Evolutionary conservation across 345 rosid species (phyloP).

Genomic region (Clarkia xantiana): DNA sequence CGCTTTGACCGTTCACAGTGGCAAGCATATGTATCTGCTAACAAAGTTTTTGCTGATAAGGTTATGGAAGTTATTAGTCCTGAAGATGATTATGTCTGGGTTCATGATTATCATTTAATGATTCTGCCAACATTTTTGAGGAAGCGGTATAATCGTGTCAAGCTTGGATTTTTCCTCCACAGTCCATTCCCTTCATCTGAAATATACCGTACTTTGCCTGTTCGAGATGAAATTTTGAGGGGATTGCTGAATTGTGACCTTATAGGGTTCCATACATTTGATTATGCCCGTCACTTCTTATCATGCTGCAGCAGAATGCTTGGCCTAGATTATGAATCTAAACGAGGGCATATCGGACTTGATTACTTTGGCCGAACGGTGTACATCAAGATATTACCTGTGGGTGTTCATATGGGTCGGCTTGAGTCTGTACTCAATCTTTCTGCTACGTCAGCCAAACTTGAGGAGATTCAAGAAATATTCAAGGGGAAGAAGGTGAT

Average conservation of each 20-base stretch:
- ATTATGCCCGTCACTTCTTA: slow-evolving; percentile 62
- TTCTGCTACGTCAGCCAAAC: slow-evolving; percentile 38
- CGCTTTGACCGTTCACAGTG: slow-evolving; percentile 59
- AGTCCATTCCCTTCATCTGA: slow-evolving; percentile 76
- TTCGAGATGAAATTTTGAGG: slow-evolving; percentile 48
- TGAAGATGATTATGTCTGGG: slow-evolving; percentile 62
- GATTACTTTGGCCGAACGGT: slow-evolving; percentile 79
- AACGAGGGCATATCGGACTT: slow-evolving; percentile 72
- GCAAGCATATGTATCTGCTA: slow-evolving; percentile 66
- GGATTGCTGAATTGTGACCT: slow-evolving; percentile 60
- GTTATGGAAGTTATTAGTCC: slow-evolving; percentile 69
- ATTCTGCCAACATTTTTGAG: slow-evolving; percentile 70
- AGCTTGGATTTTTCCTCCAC: slow-evolving; percentile 68
- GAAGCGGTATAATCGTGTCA: slow-evolving; percentile 44
- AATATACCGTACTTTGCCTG: slow-evolving; percentile 58
- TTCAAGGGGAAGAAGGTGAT: slow-evolving; percentile 49
- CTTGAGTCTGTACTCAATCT: slow-evolving; percentile 54
- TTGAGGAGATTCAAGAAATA: slow-evolving; percentile 40
- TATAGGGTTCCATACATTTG: slow-evolving; percentile 69
- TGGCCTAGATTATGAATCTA: slow-evolving; percentile 68
- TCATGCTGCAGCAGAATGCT: slow-evolving; percentile 78
- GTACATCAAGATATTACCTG: slow-evolving; percentile 55
- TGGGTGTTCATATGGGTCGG: slow-evolving; percentile 59
- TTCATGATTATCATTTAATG: slow-evolving; percentile 72
- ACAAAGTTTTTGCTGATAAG: slow-evolving; percentile 62